Evolutionary conservation across 208 protist genomes (phyloP).

Genomic region (Porcisia deanei): DNA sequence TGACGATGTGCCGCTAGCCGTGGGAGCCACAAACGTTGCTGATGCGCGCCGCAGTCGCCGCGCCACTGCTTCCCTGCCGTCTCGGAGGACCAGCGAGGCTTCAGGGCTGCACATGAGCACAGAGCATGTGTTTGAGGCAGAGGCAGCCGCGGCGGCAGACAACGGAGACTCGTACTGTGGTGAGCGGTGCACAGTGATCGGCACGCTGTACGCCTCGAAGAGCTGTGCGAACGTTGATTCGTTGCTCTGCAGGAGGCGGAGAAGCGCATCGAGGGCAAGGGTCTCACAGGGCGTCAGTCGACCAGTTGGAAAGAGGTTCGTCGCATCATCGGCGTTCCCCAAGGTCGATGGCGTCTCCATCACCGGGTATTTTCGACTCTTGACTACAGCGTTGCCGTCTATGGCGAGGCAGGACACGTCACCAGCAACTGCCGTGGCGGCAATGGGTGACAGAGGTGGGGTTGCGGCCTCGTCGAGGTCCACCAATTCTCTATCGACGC

Average conservation of each 20-base stretch:
- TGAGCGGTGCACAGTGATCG: slow-evolving; percentile 39
- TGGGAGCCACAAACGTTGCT: background rate
- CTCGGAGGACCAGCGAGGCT: background rate
- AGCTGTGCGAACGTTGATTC: slow-evolving; percentile 60
- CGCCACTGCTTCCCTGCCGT: background rate
- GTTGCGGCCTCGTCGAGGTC: background rate
- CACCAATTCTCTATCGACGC: background rate
- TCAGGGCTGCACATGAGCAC: slow-evolving; percentile 11
- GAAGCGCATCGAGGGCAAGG: slow-evolving; percentile 42
- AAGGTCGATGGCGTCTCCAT: background rate
- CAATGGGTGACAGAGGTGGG: slow-evolving; percentile 28
- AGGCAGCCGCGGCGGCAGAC: slow-evolving; percentile 24
- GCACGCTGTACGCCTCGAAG: slow-evolving; percentile 64
- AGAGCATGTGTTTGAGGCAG: slow-evolving; percentile 12
- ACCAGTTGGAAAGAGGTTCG: slow-evolving; percentile 3
- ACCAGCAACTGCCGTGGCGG: slow-evolving; percentile 3
- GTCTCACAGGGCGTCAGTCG: slow-evolving; percentile 5
- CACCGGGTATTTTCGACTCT: background rate
- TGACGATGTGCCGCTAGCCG: background rate
- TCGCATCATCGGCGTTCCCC: background rate
- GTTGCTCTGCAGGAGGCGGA: slow-evolving; percentile 57
- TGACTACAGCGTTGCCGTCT: background rate
- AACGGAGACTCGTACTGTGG: slow-evolving; percentile 23
- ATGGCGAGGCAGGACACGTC: slow-evolving; percentile 19
- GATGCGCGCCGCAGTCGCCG: background rate